A percentile compares a stretch with the other conserved stretches of the same genome.
phyloP scores from a whole-genome alignment of 768 basidiomycete genomes.

The Collybia sp. region DNA sequence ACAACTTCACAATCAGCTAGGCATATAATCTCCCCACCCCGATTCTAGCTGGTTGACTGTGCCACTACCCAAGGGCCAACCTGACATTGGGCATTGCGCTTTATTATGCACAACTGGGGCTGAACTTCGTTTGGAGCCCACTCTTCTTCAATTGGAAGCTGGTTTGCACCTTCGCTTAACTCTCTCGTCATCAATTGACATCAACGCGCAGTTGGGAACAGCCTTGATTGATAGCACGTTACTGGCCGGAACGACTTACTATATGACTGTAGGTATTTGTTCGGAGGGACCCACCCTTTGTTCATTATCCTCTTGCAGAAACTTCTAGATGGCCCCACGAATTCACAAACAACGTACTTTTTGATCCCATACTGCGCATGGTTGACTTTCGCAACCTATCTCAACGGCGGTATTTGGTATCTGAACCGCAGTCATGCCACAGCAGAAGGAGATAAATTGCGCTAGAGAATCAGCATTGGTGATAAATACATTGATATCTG shows the following conservation, averaged over 20 bases:
- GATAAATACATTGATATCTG: background rate
- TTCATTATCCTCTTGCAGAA: conserved; percentile 24
- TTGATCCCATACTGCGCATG: conserved; percentile 64
- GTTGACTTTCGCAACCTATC: conserved; percentile 62
- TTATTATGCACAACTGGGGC: conserved; percentile 56
- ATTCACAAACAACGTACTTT: conserved; percentile 47
- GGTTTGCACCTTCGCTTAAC: conserved; percentile 18
- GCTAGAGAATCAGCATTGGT: no score
- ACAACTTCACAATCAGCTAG: conserved; percentile 32
- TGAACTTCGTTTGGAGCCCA: conserved; percentile 62
- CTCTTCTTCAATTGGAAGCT: conserved; percentile 53
- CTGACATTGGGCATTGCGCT: conserved; percentile 44
- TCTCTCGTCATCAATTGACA: background rate
- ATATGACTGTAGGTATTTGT: conserved; percentile 45
- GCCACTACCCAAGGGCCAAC: conserved; percentile 23
- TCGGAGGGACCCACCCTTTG: background rate
- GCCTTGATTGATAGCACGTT: conserved; percentile 52
- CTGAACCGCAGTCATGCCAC: conserved; percentile 29
- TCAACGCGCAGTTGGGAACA: conserved; percentile 35
- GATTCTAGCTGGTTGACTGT: background rate
- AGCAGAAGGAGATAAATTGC: conserved; percentile 1
- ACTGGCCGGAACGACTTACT: conserved; percentile 48
- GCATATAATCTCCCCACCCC: conserved; percentile 22
- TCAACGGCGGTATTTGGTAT: conserved; percentile 64
- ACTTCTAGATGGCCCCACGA: conserved; percentile 42